Evolutionary conservation across 2,329 filamentous ascomycete genomes (phyloP), one percentile per base, ranked within the genome.

Genomic region (Bipolaris oryzae): DNA sequence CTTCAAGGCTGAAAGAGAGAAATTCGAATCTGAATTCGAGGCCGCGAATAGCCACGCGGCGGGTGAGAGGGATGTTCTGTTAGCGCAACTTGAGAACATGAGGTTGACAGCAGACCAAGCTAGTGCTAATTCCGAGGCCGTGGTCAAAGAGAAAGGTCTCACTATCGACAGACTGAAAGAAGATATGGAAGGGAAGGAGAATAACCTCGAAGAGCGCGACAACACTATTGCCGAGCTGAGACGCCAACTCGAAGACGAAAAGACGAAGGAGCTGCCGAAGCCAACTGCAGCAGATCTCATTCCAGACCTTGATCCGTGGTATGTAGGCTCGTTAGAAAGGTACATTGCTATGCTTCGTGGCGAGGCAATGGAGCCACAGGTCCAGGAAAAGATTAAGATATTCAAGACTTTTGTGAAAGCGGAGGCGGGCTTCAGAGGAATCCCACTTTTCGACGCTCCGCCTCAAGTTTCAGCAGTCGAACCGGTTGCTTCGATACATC

Each of bases 231-330:
- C 43, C 33, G 54, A 57, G 20, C 33, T 57, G 15, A 53, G 45
- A 47, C 23, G 31, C 21, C 43, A 57, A 39, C 49, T 57, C 18
- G 71, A 72, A 20, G 59, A 61, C 11, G 72, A 74, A 52, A 71
- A 59, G 44, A 42, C 53, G 20, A 72, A 64, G 43, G 65, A 69
- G 16, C 9, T 39, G 9, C 58, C 62, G 3, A 65, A 67, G 35
- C 62, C 69, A 31, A 66, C 67, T n/a, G 57, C 72, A 42, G 61
- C 62, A 21, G 74, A 77, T 52, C 55, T 76, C 48, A 79, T 84
- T 61, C 80, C 81, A 21, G 83, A 84, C 61, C 74, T 86, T n/a
- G 81, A 84, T 57, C 80, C 82, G 2, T 85, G 84, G 81, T 85
- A 81, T 61, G 81, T 79, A 61, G 81, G 82, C 2, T 85, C 84